Evolutionary conservation across 2,329 filamentous ascomycete species (phyloP).

Genomic region (Aspergillus sp.): DNA sequence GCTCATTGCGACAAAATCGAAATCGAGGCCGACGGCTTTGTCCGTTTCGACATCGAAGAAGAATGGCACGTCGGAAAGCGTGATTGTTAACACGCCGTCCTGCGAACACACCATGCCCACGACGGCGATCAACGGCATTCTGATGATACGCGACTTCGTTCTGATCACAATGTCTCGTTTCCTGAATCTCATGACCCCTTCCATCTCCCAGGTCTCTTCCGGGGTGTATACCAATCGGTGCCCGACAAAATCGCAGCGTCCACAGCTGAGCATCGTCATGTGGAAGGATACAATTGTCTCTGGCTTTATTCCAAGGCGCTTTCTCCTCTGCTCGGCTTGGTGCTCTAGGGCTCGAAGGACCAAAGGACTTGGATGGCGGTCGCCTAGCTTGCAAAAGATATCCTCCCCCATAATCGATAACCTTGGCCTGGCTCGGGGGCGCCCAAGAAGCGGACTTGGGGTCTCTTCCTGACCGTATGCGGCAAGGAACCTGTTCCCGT

Average conservation of each 20-base stretch:
- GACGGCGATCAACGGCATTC: slow-evolving; percentile 53
- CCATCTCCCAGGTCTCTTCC: neutral
- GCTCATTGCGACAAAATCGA: neutral
- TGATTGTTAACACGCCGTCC: slow-evolving; percentile 46
- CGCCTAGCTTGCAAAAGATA: slow-evolving; percentile 34
- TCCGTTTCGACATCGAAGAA: slow-evolving; percentile 32
- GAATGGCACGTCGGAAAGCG: slow-evolving; percentile 54
- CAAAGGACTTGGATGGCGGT: slow-evolving; percentile 16
- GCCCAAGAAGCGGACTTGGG: neutral
- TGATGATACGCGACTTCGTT: slow-evolving; percentile 35
- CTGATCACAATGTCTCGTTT: slow-evolving; percentile 19
- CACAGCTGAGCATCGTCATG: neutral
- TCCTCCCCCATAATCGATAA: slow-evolving; percentile 19
- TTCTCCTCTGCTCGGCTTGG: neutral
- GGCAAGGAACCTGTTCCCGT: slow-evolving; percentile 46
- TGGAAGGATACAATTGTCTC: neutral
- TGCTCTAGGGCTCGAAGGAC: neutral
- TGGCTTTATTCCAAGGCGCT: neutral
- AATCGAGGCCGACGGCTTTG: neutral
- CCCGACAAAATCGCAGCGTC: neutral
- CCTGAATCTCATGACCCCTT: neutral
- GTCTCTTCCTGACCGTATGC: slow-evolving; percentile 23
- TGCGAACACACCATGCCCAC: slow-evolving; percentile 47
- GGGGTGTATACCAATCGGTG: neutral
- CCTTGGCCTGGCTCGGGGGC: slow-evolving; percentile 11